Conservation (phyloP, 306 rosid genomes). For the Hippophae gyantsensis region DNA sequence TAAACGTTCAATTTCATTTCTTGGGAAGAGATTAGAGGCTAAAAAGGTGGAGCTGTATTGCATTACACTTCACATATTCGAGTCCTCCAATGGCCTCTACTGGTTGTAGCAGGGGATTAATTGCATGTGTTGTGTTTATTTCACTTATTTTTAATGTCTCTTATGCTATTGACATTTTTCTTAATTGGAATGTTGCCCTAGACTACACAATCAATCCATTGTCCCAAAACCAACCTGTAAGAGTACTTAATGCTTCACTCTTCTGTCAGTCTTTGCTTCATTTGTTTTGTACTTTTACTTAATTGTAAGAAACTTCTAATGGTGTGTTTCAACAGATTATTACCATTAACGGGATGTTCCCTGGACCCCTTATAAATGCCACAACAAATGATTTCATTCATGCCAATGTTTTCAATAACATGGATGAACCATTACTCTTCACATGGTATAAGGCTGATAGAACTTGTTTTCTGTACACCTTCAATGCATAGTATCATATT, state of each 20-base stretch:
- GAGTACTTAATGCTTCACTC: background rate
- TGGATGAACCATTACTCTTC: constrained; percentile 67
- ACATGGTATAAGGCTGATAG: constrained; percentile 38
- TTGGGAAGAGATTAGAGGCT: background rate
- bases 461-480: background rate
- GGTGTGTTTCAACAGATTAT: constrained; percentile 38
- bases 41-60: background rate
- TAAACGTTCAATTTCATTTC: constrained; percentile 6
- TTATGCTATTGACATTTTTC: constrained; percentile 31
- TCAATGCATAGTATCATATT: background rate
- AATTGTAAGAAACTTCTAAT: background rate
- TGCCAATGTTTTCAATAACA: constrained; percentile 52
- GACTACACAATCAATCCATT: constrained; percentile 29
- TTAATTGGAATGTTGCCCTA: constrained; percentile 35
- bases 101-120: background rate
- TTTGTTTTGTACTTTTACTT: background rate
- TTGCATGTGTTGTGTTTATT: constrained; percentile 8
- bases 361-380: constrained; percentile 72
- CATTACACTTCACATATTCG: background rate
- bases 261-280: background rate
- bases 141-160: constrained; percentile 17
- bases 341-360: constrained; percentile 70
- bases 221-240: constrained; percentile 36
- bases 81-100: constrained; percentile 19
- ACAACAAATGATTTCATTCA: constrained; percentile 55